Evolutionary conservation across 2,329 filamentous ascomycete species (phyloP), one percentile per base, ranked within the genome.

Genomic region (Ascochyta pisi): DNA sequence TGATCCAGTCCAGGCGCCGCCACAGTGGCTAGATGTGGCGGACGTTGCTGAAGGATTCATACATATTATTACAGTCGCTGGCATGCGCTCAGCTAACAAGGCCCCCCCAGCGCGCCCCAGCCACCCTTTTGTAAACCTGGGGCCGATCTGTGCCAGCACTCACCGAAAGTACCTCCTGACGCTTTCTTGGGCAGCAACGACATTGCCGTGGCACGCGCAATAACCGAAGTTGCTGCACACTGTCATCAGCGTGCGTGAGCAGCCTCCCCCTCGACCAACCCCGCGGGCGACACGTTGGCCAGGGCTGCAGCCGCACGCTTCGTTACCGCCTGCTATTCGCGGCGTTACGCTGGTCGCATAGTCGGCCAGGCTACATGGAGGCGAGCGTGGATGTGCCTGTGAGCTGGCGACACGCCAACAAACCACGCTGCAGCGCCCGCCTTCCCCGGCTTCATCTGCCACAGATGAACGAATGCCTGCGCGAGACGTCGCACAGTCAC

Each of bases 281-380:
- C 50, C 61, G 56, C 55, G 59, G 52, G 59, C 66, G 66, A 69
- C 69, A 73, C 71, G 67, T 70, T 57, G 64, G 61, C 63, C 50
- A 57, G 49, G 48, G 63, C 59, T 68, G 69, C 69, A 67, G 64
- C 53, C 54, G 53, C 50, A 60, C 40, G 49, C 57, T 45, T 31
- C 16, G 31, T 47, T 51, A 12, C 42, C 47, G 53, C 53, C 47
- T 47, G 53, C 53, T 10, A 56, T 56, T 56, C 53, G 53, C 53
- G 8, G 70, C 71, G 71, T 69, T 62, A 71, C 69, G 72, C 71
- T 65, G 72, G 54, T 66, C 65, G 70, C 70, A 69, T 71, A 65
- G 38, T 56, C 66, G 68, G 68, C 64, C 64, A 60, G 56, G 55
- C 50, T 56, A 37, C 50, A 62, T 57, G 51, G 22, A 54, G 35